Evolutionary conservation across 2,329 filamentous ascomycete species (phyloP), one percentile per base, ranked within the genome.

Genomic region (Trichoderma pleuroti): DNA sequence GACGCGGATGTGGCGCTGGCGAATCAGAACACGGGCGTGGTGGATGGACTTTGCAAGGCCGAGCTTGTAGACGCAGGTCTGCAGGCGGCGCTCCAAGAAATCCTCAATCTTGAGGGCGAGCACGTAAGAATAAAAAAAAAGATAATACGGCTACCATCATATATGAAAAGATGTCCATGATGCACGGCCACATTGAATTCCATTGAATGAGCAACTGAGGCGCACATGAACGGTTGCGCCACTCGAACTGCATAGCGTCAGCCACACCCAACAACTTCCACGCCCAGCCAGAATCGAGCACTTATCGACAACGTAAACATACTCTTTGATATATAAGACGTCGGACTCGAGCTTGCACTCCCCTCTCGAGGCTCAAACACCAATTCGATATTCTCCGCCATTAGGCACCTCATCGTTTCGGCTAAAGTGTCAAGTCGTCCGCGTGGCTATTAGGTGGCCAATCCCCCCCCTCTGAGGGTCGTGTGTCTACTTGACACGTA

Each of bases 51-150:
- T 99, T 88, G 96, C 96, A 75, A 99, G 93, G 82, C 96, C 96
- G 81, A 99, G 94, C 93, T 99, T 98, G 92, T 97, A 98, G 85
- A 99, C 96, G 82, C 95, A 97, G 81, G 96, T 99, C 92, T 99
- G 95, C 78, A 98, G 94, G 86, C 96, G 94, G 82, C 96, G 95
- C 92, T 99, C 96, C 87, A 99, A 90, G 92, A 99, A 99, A 87
- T 99, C 96, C 87, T 99, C 96, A 81, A 97, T 92, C 90, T 97
- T 97, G 74, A 99, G 92, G 87, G 96, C 96, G 83, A 99, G 88
- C 83, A 99, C 96, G 24, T 5, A 63, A 14, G 5, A 30, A n/a
- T 26, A n/a, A 21, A 28, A 5, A 36, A 61, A 10, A 61, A 10
- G 16, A 26, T 16, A 12, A 11, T 32, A 28, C 9, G n/a, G 2